Percentiles rank a stretch among this genome's conserved stretches.
These are phyloP conservation scores for Oidium heveae DNA, from an alignment of 2,329 filamentous ascomycete species.

Conservation along the genomic window DNA sequence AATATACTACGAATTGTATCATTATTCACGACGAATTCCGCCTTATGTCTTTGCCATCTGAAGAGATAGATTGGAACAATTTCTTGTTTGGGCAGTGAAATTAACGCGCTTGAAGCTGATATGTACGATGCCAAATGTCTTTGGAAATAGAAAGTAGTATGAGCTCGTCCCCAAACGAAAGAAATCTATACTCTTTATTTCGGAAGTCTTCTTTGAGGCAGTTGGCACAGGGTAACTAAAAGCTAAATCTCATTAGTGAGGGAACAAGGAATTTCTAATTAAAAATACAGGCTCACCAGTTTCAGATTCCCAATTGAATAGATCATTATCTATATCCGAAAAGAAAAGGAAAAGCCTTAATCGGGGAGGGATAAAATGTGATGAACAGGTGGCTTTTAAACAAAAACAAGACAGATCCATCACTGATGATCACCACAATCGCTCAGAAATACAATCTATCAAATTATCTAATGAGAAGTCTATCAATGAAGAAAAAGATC, in stretches of 20 bases:
- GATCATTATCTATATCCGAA: neutral
- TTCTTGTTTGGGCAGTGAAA: too few relatives aligned
- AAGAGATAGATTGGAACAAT: too few relatives aligned
- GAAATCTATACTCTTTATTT: slow-evolving; percentile 12
- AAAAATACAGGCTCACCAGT: neutral
- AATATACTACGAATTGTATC: too few relatives aligned
- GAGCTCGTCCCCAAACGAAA: slow-evolving; percentile 6
- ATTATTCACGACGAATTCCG: too few relatives aligned
- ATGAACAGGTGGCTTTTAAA: neutral
- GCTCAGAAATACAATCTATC: too few relatives aligned
- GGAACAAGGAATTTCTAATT: neutral
- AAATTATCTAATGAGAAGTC: too few relatives aligned
- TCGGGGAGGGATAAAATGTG: neutral
- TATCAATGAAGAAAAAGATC: too few relatives aligned
- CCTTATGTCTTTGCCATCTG: too few relatives aligned
- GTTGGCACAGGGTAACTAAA: neutral
- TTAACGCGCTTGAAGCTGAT: too few relatives aligned
- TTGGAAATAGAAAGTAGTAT: neutral
- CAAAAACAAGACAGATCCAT: neutral
- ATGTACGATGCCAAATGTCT: neutral
- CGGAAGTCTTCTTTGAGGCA: slow-evolving; percentile 11
- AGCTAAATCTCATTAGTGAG: neutral
- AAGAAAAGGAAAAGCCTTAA: neutral
- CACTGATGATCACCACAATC: neutral
- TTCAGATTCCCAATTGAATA: neutral